phyloP scores from a whole-genome alignment of 2,329 filamentous ascomycete species.

The Furcasterigmium furcatum region DNA sequence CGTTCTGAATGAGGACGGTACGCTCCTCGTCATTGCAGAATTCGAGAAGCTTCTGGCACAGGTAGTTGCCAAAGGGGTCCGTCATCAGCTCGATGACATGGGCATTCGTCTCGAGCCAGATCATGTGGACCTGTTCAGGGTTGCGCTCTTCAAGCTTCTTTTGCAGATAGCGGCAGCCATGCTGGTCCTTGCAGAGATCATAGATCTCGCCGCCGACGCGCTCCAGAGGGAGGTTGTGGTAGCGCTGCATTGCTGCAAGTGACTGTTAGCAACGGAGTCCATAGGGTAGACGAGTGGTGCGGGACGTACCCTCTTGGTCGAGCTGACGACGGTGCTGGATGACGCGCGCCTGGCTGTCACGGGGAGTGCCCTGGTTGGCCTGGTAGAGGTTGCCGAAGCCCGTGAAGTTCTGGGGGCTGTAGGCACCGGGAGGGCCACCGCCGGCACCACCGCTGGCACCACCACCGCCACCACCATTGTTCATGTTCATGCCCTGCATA shows the following conservation, averaged over 20 bases:
- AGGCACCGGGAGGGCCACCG: slow-evolving; percentile 30
- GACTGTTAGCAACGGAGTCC: slow-evolving; percentile 26
- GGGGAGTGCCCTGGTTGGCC: slow-evolving; percentile 43
- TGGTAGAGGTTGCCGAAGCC: slow-evolving; percentile 47
- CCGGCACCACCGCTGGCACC: not conserved
- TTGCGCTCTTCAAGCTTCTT: slow-evolving; percentile 93
- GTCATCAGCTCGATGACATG: slow-evolving; percentile 98
- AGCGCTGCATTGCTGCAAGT: slow-evolving; percentile 66
- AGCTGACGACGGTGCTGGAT: slow-evolving; percentile 73
- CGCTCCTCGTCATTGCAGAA: slow-evolving; percentile 94
- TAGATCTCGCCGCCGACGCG: slow-evolving; percentile 82
- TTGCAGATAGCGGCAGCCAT: slow-evolving; percentile 94
- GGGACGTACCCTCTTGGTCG: slow-evolving; percentile 65
- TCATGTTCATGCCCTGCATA: slow-evolving; percentile 64
- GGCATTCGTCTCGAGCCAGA: slow-evolving; percentile 89
- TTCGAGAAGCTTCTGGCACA: slow-evolving; percentile 97
- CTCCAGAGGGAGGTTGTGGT: slow-evolving; percentile 79
- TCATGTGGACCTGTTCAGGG: slow-evolving; percentile 81
- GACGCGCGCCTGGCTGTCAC: slow-evolving; percentile 73
- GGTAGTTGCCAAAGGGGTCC: slow-evolving; percentile 97
- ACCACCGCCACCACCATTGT: slow-evolving; percentile 48
- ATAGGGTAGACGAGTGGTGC: too few species aligned
- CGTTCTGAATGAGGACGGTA: slow-evolving; percentile 87
- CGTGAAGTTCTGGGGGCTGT: slow-evolving; percentile 54
- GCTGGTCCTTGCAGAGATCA: slow-evolving; percentile 92